Evolutionary conservation across 2,329 filamentous ascomycete species (phyloP).

Genomic region (Hypoxylon sp.): DNA sequence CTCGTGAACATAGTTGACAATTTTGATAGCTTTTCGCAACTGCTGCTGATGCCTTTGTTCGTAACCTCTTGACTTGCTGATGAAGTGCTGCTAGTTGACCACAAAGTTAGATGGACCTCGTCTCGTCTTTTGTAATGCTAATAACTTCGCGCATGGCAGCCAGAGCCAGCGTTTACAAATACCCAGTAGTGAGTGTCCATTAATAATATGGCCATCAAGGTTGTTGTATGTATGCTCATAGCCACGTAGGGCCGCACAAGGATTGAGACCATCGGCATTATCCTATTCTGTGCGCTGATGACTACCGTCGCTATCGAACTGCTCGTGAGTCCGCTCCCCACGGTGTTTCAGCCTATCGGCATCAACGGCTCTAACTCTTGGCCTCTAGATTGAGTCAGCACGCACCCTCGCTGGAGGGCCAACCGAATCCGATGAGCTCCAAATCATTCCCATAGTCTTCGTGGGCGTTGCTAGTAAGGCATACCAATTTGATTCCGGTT

Average conservation of each 20-base stretch:
- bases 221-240: slow-evolving; percentile 26
- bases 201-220: slow-evolving; percentile 29
- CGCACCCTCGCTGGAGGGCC: slow-evolving; percentile 64
- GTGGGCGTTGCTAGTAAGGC: slow-evolving; percentile 67
- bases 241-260: slow-evolving; percentile 66
- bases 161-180: slow-evolving; percentile 72
- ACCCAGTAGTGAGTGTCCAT: slow-evolving; percentile 65
- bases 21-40: slow-evolving; percentile 69
- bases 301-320: slow-evolving; percentile 75
- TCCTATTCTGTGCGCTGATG: slow-evolving; percentile 77
- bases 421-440: slow-evolving; percentile 60
- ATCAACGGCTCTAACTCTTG: slow-evolving; percentile 42
- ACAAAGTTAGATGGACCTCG: slow-evolving; percentile 68
- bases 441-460: slow-evolving; percentile 69
- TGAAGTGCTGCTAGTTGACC: slow-evolving; percentile 46
- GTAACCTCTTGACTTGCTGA: slow-evolving; percentile 47
- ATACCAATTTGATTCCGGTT: slow-evolving; percentile 1
- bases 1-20: slow-evolving; percentile 45
- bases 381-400: slow-evolving; percentile 66
- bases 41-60: slow-evolving; percentile 73
- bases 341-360: slow-evolving; percentile 31
- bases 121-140: slow-evolving; percentile 75
- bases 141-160: slow-evolving; percentile 72
- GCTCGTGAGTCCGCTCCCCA: slow-evolving; percentile 60
- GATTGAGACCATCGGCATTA: slow-evolving; percentile 75